A percentile compares a stretch with the other conserved stretches of the same genome.
Evolutionary conservation across 1,284 basidiomycete species (phyloP).

Genomic region (Malassezia equina): DNA sequence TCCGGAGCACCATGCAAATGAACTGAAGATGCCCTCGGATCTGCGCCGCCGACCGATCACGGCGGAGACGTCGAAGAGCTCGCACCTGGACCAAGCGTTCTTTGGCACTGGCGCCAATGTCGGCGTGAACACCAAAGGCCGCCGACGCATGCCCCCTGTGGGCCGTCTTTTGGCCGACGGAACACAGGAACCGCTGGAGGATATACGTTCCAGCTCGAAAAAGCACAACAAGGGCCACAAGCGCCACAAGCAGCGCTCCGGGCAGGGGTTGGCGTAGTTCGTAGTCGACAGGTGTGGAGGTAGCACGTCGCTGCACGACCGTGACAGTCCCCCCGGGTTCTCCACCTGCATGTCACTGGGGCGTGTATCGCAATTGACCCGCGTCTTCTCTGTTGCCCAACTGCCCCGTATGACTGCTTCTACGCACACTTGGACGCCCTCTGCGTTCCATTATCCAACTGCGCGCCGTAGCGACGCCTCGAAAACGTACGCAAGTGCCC

Average conservation of each 20-base stretch:
- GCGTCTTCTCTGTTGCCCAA: neutral
- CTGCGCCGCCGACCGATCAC: slow-evolving; percentile 14
- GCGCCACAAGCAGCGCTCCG: slow-evolving; percentile 41
- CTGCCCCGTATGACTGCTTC: neutral
- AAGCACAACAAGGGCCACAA: slow-evolving; percentile 81
- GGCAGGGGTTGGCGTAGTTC: slow-evolving; percentile 21
- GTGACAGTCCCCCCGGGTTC: neutral
- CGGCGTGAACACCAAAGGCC: slow-evolving; percentile 50
- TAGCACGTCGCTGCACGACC: too few species aligned
- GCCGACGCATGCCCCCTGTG: slow-evolving; percentile 50
- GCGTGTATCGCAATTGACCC: neutral
- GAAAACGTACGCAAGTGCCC: slow-evolving; percentile 29
- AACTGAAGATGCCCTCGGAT: slow-evolving; percentile 14
- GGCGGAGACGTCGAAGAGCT: slow-evolving; percentile 11
- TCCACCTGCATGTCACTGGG: neutral
- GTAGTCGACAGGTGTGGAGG: neutral
- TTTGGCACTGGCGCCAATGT: slow-evolving; percentile 63
- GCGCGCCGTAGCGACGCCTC: slow-evolving; percentile 35
- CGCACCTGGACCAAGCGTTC: slow-evolving; percentile 52
- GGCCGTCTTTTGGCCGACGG: slow-evolving; percentile 49
- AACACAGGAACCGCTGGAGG: slow-evolving; percentile 14
- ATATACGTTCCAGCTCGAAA: slow-evolving; percentile 54
- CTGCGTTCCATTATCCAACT: slow-evolving; percentile 27
- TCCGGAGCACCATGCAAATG: slow-evolving; percentile 23
- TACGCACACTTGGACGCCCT: slow-evolving; percentile 7